Percentiles rank a stretch among this genome's conserved stretches.
Evolutionary conservation across 179 eudicot species (phyloP).

Genomic region (Corrigiola litoralis): DNA sequence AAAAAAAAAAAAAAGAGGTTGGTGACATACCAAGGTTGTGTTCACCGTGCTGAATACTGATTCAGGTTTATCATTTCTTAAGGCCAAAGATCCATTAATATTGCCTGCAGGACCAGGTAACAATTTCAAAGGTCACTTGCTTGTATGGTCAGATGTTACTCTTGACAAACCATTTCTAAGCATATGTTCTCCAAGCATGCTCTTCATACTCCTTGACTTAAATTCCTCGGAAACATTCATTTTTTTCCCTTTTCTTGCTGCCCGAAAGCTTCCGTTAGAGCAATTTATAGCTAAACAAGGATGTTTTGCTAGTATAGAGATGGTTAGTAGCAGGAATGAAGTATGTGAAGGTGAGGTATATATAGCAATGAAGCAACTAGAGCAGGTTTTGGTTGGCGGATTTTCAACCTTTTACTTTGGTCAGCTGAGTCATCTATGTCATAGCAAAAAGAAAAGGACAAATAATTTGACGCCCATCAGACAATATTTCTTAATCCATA

Average conservation of each 20-base stretch:
- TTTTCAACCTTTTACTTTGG: conserved; percentile 1
- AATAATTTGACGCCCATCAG: not conserved
- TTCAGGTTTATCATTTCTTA: not conserved
- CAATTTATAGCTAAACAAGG: not conserved
- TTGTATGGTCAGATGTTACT: conserved; percentile 7
- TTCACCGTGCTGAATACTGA: conserved; percentile 24
- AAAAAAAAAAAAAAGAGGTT: not conserved
- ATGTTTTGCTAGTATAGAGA: not conserved
- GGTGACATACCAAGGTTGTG: conserved; percentile 22
- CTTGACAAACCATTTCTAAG: conserved; percentile 13
- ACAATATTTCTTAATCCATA: conserved; percentile 13
- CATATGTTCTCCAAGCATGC: conserved; percentile 14
- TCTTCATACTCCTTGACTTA: conserved; percentile 19
- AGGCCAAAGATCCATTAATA: conserved; percentile 1
- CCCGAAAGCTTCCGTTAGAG: not conserved
- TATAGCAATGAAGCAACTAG: not conserved
- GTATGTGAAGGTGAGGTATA: conserved; percentile 1
- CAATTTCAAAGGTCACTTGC: conserved; percentile 10
- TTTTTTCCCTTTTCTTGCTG: not conserved
- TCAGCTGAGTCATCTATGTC: conserved; percentile 8
- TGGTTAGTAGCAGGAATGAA: not conserved
- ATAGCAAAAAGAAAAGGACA: not conserved
- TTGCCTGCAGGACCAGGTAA: conserved; percentile 12
- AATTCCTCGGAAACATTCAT: conserved; percentile 21
- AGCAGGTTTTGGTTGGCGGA: not conserved